Conservation (phyloP, 2,329 filamentous ascomycete genomes). For the Aspergillus ibericus region DNA sequence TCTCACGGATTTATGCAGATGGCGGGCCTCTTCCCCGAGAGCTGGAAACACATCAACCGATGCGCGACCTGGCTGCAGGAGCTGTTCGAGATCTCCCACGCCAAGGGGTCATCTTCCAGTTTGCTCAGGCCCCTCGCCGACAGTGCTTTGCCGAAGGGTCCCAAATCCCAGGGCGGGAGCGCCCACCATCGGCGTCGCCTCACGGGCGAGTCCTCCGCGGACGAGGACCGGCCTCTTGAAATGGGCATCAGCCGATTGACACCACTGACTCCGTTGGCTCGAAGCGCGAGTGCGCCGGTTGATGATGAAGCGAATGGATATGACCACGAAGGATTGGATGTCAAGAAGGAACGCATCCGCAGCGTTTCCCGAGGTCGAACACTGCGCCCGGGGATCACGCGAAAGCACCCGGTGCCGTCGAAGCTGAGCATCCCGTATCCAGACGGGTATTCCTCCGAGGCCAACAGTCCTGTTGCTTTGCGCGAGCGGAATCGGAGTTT, state of each 20-base stretch:
- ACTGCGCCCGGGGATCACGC: conserved; percentile 6
- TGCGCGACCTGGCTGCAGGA: conserved; percentile 80
- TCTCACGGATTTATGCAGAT: conserved; percentile 95
- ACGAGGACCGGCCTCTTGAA: conserved; percentile 79
- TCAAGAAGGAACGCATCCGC: not conserved
- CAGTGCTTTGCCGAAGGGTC: not conserved
- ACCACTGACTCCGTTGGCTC: conserved; percentile 14
- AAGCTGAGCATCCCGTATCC: conserved; percentile 20
- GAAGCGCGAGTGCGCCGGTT: conserved; percentile 1
- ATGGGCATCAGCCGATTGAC: conserved; percentile 62
- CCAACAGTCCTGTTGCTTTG: conserved; percentile 19
- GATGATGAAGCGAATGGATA: not conserved
- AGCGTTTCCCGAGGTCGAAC: conserved; percentile 14
- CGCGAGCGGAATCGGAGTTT: conserved; percentile 45
- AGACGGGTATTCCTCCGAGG: conserved; percentile 21
- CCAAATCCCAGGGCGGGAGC: conserved; percentile 14
- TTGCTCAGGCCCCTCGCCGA: conserved; percentile 14
- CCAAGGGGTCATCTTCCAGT: conserved; percentile 20
- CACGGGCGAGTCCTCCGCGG: conserved; percentile 65
- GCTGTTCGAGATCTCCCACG: conserved; percentile 55
- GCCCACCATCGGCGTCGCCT: conserved; percentile 48
- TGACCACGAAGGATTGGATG: conserved; percentile 10
- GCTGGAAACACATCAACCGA: conserved; percentile 81
- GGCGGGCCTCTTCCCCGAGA: conserved; percentile 80
- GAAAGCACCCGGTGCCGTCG: conserved; percentile 17